Conservation (phyloP, 306 rosid genomes). For the Gynostemma pentaphyllum region DNA sequence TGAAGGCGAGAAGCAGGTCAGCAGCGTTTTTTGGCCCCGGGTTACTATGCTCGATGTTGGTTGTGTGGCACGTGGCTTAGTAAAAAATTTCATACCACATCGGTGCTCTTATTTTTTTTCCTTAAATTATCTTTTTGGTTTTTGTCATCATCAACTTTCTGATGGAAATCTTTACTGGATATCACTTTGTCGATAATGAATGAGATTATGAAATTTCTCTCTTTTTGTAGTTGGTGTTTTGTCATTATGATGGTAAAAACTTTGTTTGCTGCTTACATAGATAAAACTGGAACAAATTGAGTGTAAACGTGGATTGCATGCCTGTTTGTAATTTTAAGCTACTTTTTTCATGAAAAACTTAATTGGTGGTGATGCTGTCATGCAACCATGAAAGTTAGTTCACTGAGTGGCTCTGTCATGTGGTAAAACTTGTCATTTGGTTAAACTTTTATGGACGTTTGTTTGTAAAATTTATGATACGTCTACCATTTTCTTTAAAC, state of each 20-base stretch:
- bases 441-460: not conserved
- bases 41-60: constrained; percentile 13
- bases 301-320: not conserved
- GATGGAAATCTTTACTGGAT: not conserved
- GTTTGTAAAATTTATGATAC: no score
- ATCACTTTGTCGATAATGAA: not conserved
- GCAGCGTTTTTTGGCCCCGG: constrained; percentile 13
- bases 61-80: not conserved
- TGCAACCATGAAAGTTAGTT: no score
- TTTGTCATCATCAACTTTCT: not conserved
- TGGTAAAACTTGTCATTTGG: not conserved
- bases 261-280: not conserved
- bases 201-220: not conserved
- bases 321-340: no score
- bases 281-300: not conserved
- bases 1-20: constrained; percentile 57
- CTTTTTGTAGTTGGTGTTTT: not conserved
- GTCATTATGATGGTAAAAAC: not conserved
- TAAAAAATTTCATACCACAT: not conserved
- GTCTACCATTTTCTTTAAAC: no score
- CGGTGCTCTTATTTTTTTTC: not conserved
- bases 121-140: not conserved
- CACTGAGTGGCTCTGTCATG: not conserved
- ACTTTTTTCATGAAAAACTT: no score
- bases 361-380: no score